These are phyloP conservation scores for Fraxinus anomala DNA, from an alignment of 257 asterid species.

Conservation along the genomic window DNA sequence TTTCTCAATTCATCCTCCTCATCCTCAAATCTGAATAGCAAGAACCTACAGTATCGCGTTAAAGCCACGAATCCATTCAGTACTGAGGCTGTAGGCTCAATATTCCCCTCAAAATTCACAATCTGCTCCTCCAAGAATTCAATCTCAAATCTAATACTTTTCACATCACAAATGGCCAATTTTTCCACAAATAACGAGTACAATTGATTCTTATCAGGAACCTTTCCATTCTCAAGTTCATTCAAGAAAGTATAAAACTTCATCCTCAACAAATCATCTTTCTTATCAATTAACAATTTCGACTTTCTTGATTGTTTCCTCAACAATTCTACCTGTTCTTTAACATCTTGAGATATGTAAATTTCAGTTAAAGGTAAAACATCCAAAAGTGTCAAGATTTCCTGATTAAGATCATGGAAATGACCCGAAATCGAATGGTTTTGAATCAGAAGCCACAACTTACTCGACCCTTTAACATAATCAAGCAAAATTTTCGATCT, in stretches of 20 bases:
- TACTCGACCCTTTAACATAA: slow-evolving; percentile 69
- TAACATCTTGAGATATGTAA: slow-evolving; percentile 58
- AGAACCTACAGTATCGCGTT: slow-evolving; percentile 69
- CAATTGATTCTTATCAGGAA: slow-evolving; percentile 53
- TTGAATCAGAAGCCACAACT: slow-evolving; percentile 85
- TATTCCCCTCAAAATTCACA: slow-evolving; percentile 72
- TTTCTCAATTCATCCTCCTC: slow-evolving; percentile 65
- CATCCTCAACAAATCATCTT: slow-evolving; percentile 58
- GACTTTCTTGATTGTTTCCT: slow-evolving; percentile 64
- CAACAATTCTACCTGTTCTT: slow-evolving; percentile 69
- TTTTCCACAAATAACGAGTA: slow-evolving; percentile 53
- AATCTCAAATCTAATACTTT: slow-evolving; percentile 65
- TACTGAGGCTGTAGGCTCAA: slow-evolving; percentile 70
- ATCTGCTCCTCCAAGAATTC: slow-evolving; percentile 93
- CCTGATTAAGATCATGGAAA: slow-evolving; percentile 81
- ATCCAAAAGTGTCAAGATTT: slow-evolving; percentile 80
- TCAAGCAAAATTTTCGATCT: slow-evolving; percentile 81
- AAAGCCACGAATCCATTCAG: slow-evolving; percentile 77
- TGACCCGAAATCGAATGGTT: slow-evolving; percentile 70
- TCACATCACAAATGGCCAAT: slow-evolving; percentile 51
- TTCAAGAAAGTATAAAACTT: slow-evolving; percentile 66
- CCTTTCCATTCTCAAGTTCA: slow-evolving; percentile 64
- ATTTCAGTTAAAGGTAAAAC: slow-evolving; percentile 62
- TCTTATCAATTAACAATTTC: slow-evolving; percentile 50
- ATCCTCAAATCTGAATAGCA: slow-evolving; percentile 76